Evolutionary conservation across 2,329 filamentous ascomycete genomes (phyloP).

Genomic region (Epichloe glyceriae): DNA sequence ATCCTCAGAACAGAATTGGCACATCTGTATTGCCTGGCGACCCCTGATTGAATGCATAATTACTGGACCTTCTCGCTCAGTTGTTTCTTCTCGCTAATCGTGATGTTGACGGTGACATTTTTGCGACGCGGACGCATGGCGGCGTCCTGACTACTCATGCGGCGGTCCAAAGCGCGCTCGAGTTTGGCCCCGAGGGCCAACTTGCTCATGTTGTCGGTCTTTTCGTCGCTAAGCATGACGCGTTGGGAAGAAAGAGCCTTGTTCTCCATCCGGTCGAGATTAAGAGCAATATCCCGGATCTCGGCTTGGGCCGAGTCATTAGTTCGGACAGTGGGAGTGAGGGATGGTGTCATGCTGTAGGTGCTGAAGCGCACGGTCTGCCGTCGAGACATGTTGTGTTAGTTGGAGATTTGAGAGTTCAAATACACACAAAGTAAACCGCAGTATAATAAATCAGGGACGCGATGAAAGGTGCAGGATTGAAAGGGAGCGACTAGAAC

Average conservation of each 20-base stretch:
- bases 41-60: background rate
- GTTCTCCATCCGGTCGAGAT: conserved; percentile 80
- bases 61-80: conserved; percentile 21
- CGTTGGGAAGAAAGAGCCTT: conserved; percentile 73
- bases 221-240: conserved; percentile 57
- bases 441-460: background rate
- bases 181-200: conserved; percentile 82
- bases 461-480: background rate
- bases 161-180: conserved; percentile 70
- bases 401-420: background rate
- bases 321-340: conserved; percentile 44
- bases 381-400: conserved; percentile 10
- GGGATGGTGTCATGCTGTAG: conserved; percentile 45
- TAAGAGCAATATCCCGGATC: conserved; percentile 59
- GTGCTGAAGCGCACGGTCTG: conserved; percentile 46
- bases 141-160: conserved; percentile 83
- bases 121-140: conserved; percentile 52
- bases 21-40: background rate
- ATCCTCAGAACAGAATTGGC: background rate
- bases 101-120: conserved; percentile 14
- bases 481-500: background rate
- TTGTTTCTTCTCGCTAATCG: conserved; percentile 23
- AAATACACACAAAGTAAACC: background rate
- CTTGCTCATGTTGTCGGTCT: conserved; percentile 71
- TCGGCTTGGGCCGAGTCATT: conserved; percentile 43